Base-by-base conservation (phyloP, 2,329 filamentous ascomycete genomes). In the Aspergillus neotritici region DNA sequence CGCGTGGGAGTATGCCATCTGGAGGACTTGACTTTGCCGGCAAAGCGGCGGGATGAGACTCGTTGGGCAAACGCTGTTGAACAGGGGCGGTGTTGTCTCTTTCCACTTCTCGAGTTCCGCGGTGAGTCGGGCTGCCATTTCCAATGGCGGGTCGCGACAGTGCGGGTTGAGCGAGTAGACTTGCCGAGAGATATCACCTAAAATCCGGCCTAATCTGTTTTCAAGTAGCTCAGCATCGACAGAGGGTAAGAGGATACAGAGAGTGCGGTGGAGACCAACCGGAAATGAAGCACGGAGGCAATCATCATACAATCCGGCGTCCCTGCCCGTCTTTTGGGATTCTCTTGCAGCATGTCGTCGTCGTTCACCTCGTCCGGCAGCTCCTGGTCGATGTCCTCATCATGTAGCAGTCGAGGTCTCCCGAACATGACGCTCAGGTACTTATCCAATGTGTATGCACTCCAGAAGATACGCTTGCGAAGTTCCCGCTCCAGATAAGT, bases 361-460 rank as follows among this genome's bases (percentile, higher is more conserved):
- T 83, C 79, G 42, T 79, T 77, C 34, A 80, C 68, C 41, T 68
- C 66, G 16, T 64, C 59, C 4, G 80, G 80, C n/a, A 79, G 68
- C 2, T 75, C 72, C 44, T 83, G 79, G 40, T 83, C 79, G 37
- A 82, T 79, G 39, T 83, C 78, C 29, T 82, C 77, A 34, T 83
- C 79, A 37, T 80, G 79, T 17, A 82, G 77, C 11, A 80, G 70
- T 6, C 77, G 62, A 1, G 80, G 80, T 5, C 80, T 68, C 0
- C 80, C 80, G 25, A 83, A 74, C 13, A 82, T 76, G n/a, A 81
- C 77, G 16, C 78, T 77, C 1, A 84, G 64, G 43, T 83, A 83
- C 39, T 77, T 80, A 54, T 84, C 80, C 1, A 83, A 62, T 1
- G 75, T 77, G 52, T 83, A 84, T 0, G 77, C 74, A 3, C 74